Evolutionary conservation across 176 grass and related monocot genomes (phyloP), one percentile per base, ranked within the genome.

Genomic region (Rhynchospora pubera): DNA sequence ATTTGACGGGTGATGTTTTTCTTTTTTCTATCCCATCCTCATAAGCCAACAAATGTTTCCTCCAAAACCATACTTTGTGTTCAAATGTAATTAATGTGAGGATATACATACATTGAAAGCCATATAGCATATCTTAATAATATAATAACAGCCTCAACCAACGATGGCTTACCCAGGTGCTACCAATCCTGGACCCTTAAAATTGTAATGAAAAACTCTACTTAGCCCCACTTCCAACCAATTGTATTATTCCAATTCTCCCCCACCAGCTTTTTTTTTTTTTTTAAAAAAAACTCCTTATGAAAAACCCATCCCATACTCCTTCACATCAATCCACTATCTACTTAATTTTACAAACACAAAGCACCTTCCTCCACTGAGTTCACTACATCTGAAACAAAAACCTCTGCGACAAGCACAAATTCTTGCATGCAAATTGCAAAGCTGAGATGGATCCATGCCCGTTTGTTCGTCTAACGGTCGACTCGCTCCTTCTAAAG

Each of bases 401-500:
- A 28, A 28, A 28, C 26, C 0, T 28, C 26, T 28, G 26, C 1
- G 26, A 28, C 26, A 15, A 83, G 57, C 32, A 47, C 57, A 63
- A 45, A 18, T 7, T 15, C 55, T 51, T 75, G 53, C 53, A 74
- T 84, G 64, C 66, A 74, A 56, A 74, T 72, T 73, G 65, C 15
- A 57, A 84, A 9, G 43, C 9, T 23, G 56, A 28, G 47, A 97
- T 97, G 94, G 92, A 98, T 87, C 96, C 96, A n/a, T 94, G 96
- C 89, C 79, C 90, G 15, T 98, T 98, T 78, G 90, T 94, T 60
- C 90, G 85, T 45, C 89, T 98, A 42, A 93, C 87, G 32, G 87
- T 98, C 47, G 96, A 95, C 58, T 88, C 91, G 46, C 89, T 98
- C 68, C 89, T 89, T 7, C 79, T 98, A 30, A 98, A 94, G 82